phyloP scores from a whole-genome alignment of 2,329 filamentous ascomycete genomes.

The Penicillium griseofulvum region DNA sequence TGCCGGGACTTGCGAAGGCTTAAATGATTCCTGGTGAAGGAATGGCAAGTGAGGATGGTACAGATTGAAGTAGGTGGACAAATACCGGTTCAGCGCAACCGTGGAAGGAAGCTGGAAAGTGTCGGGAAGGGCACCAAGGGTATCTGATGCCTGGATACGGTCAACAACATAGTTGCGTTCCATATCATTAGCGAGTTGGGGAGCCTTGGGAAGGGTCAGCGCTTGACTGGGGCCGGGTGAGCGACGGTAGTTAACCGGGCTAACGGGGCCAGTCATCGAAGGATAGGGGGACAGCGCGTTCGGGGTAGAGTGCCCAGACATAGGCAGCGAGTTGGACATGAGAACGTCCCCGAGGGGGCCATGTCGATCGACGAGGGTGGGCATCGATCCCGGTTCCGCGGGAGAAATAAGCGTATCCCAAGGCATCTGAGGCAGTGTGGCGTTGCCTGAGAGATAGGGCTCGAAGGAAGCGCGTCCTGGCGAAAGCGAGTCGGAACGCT shows the following conservation, averaged over 20 bases:
- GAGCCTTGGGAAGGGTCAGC: slow-evolving; percentile 65
- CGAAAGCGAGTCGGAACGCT: slow-evolving; percentile 63
- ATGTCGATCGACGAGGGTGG: slow-evolving; percentile 66
- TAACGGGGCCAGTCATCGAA: slow-evolving; percentile 65
- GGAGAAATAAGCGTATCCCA: slow-evolving; percentile 86
- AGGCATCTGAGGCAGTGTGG: slow-evolving; percentile 79
- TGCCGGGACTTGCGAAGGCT: slow-evolving; percentile 73
- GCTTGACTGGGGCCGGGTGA: slow-evolving; percentile 67
- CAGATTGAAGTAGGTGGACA: slow-evolving; percentile 93
- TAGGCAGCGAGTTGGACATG: slow-evolving; percentile 69
- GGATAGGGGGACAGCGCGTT: slow-evolving; percentile 71
- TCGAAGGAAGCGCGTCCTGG: slow-evolving; percentile 67
- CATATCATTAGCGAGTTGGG: slow-evolving; percentile 79
- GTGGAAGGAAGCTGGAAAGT: slow-evolving; percentile 84
- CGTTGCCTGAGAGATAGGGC: slow-evolving; percentile 73
- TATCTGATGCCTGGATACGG: slow-evolving; percentile 78
- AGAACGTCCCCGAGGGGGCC: slow-evolving; percentile 59
- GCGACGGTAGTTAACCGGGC: slow-evolving; percentile 66
- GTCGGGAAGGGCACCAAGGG: slow-evolving; percentile 77
- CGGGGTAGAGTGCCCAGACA: slow-evolving; percentile 67
- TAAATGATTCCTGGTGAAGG: slow-evolving; percentile 87
- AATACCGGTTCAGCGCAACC: slow-evolving; percentile 80
- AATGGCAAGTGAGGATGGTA: slow-evolving; percentile 98
- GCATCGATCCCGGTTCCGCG: slow-evolving; percentile 59
- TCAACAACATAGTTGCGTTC: slow-evolving; percentile 82